Evolutionary conservation across 2,329 filamentous ascomycete species (phyloP).

Genomic region (Scleromitrula shiraiana): DNA sequence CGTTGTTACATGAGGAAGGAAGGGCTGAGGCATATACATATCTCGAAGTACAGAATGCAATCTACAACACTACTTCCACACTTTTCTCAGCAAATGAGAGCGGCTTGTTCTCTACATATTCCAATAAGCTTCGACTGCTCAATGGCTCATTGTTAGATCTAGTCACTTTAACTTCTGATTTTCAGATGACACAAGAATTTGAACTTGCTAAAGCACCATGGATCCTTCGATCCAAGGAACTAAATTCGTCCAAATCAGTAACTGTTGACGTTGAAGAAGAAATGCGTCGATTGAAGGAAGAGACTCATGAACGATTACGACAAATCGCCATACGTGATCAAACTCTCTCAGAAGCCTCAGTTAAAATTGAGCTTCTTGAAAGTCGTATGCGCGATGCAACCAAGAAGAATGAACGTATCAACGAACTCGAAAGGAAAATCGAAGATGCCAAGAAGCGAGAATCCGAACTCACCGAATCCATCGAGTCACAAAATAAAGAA

Average conservation of each 20-base stretch:
- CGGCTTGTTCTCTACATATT: constrained; percentile 63
- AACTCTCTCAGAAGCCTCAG: constrained; percentile 74
- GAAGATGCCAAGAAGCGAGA: constrained; percentile 44
- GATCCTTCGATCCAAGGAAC: constrained; percentile 71
- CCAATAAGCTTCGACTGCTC: constrained; percentile 57
- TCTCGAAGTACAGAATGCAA: constrained; percentile 55
- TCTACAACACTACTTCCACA: constrained; percentile 47
- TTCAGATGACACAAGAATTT: constrained; percentile 70
- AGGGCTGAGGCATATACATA: constrained; percentile 60
- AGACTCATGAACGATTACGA: constrained; percentile 69
- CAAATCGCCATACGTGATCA: constrained; percentile 68
- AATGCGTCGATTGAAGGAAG: constrained; percentile 69
- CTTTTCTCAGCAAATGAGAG: constrained; percentile 51
- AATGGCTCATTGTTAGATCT: constrained; percentile 61
- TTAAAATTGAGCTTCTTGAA: constrained; percentile 89
- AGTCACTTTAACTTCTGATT: constrained; percentile 58
- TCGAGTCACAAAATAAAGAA: constrained; percentile 60
- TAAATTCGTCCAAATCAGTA: constrained; percentile 73
- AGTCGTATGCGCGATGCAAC: constrained; percentile 77
- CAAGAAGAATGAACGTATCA: constrained; percentile 64
- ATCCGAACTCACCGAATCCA: constrained; percentile 50
- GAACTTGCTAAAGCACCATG: constrained; percentile 71
- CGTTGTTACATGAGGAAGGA: constrained; percentile 63
- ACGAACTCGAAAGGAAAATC: constrained; percentile 54
- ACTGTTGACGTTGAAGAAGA: constrained; percentile 81